These are phyloP conservation scores for Trichophyton rubrum DNA, from an alignment of 2,329 filamentous ascomycete species.

Conservation along the genomic window DNA sequence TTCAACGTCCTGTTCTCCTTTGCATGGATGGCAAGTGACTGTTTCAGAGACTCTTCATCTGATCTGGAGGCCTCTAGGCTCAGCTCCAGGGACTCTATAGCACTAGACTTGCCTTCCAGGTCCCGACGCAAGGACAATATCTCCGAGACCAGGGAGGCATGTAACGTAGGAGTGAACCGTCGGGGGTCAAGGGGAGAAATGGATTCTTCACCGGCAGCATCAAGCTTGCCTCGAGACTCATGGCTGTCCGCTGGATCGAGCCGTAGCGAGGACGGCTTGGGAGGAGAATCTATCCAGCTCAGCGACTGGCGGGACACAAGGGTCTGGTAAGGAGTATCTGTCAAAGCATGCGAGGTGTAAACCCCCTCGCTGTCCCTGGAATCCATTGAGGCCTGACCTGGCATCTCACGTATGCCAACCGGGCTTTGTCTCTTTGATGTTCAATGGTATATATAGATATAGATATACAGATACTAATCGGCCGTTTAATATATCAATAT, in stretches of 20 bases:
- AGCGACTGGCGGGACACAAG: conserved; percentile 45
- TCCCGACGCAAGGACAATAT: conserved; percentile 79
- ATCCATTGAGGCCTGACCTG: not conserved
- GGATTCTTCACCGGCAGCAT: conserved; percentile 44
- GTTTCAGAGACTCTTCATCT: conserved; percentile 61
- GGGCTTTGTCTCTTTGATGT: not conserved
- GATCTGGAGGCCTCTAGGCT: conserved; percentile 56
- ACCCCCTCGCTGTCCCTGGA: conserved; percentile 39
- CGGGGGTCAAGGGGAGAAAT: conserved; percentile 73
- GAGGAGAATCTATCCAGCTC: conserved; percentile 43
- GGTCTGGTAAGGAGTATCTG: conserved; percentile 51
- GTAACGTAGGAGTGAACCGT: conserved; percentile 85
- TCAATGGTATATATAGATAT: not conserved
- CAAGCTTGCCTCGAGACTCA: conserved; percentile 26
- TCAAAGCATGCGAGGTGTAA: conserved; percentile 47
- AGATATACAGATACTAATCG: not conserved
- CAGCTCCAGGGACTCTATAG: conserved; percentile 74
- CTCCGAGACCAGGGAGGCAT: conserved; percentile 88
- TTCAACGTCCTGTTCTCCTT: conserved; percentile 73
- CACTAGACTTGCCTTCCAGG: conserved; percentile 74
- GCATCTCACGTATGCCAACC: not conserved
- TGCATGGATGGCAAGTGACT: conserved; percentile 47
- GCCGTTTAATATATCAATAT: not conserved
- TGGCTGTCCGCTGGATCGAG: conserved; percentile 30
- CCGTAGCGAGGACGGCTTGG: conserved; percentile 48